Percentiles rank a stretch among this genome's conserved stretches.
These are phyloP conservation scores for Triticum turgidum DNA, from an alignment of 176 grass and related monocot genomes.

Conservation along the genomic window DNA sequence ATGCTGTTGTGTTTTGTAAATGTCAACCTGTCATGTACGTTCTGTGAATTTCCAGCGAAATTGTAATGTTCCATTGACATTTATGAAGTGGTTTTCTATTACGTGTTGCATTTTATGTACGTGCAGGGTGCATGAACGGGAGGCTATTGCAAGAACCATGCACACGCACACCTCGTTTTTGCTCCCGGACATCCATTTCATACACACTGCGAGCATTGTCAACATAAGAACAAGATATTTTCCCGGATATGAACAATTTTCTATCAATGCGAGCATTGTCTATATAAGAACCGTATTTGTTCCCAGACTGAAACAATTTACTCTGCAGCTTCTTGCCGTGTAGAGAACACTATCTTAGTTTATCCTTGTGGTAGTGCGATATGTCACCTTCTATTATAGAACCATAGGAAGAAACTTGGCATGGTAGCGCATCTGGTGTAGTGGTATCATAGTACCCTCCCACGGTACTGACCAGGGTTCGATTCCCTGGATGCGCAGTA, in stretches of 20 bases:
- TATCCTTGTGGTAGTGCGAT: too few species aligned
- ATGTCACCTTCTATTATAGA: rapidly evolving
- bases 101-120: too few species aligned
- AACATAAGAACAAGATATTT: neutral
- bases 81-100: too few species aligned
- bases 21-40: slow-evolving; percentile 15
- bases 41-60: too few species aligned
- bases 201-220: neutral
- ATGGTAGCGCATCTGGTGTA: slow-evolving; percentile 82
- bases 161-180: too few species aligned
- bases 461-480: slow-evolving; percentile 99
- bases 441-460: slow-evolving; percentile 99
- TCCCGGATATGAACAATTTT: too few species aligned
- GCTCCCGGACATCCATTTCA: too few species aligned
- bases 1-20: slow-evolving; percentile 26
- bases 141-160: neutral
- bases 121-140: neutral
- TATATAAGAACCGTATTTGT: neutral
- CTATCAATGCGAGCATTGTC: neutral
- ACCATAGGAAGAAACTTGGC: rapidly evolving
- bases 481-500: slow-evolving; percentile 86
- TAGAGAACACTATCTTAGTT: too few species aligned
- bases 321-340: neutral
- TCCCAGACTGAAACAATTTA: neutral
- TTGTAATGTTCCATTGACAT: too few species aligned